Conservation (phyloP, 2,329 filamentous ascomycete genomes). For the Stromatinia cepivora region DNA sequence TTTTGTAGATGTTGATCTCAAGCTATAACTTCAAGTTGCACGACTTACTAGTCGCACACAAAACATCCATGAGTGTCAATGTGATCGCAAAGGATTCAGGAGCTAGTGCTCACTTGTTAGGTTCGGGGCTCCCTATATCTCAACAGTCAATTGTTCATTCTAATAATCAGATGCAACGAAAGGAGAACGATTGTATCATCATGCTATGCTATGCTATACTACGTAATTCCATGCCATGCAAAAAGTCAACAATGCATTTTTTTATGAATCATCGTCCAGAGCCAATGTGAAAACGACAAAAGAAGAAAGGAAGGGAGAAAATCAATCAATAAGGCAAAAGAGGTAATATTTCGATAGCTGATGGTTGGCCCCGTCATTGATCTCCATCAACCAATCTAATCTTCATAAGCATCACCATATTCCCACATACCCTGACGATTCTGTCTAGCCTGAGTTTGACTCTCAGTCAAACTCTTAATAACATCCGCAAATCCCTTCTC, state of each 20-base stretch:
- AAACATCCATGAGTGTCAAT: not conserved
- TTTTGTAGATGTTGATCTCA: not conserved
- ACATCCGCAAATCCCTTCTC: conserved; percentile 75
- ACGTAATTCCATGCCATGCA: not conserved
- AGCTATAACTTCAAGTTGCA: too few species aligned
- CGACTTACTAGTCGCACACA: not conserved
- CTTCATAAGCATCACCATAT: conserved; percentile 94
- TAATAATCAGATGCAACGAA: not conserved
- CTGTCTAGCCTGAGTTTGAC: conserved; percentile 76
- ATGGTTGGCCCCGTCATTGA: not conserved
- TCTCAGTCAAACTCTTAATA: conserved; percentile 68
- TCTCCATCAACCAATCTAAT: conserved; percentile 49
- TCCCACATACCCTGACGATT: conserved; percentile 91
- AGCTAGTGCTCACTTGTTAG: not conserved
- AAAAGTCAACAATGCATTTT: not conserved
- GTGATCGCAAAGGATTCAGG: not conserved
- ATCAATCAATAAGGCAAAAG: not conserved
- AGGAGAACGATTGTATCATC: not conserved
- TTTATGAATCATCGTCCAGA: not conserved
- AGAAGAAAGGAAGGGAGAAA: not conserved
- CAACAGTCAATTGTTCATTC: not conserved
- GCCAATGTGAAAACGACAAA: not conserved
- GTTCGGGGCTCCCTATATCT: not conserved
- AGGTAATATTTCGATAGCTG: not conserved
- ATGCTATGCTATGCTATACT: not conserved